These are phyloP conservation scores for Suillus weaverae DNA, from an alignment of 768 basidiomycete species.

Conservation along the genomic window DNA sequence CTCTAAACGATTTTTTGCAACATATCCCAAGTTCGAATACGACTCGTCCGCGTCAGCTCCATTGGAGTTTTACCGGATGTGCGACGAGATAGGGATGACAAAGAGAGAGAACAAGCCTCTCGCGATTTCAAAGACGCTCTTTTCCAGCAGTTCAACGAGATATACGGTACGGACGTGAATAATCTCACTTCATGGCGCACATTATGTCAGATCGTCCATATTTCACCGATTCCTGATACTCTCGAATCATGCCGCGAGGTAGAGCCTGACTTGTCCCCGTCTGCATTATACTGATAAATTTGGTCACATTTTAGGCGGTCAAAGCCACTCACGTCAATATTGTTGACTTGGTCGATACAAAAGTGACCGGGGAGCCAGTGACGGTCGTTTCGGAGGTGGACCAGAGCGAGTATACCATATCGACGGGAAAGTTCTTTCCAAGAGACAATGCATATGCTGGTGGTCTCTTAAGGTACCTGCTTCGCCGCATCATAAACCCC, in stretches of 20 bases:
- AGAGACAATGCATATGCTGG: slow-evolving; percentile 27
- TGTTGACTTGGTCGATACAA: slow-evolving; percentile 29
- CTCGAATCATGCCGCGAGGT: slow-evolving; percentile 21
- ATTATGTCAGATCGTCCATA: slow-evolving; percentile 19
- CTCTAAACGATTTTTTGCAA: slow-evolving; percentile 28
- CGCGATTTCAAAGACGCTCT: slow-evolving; percentile 20
- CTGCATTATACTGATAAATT: neutral
- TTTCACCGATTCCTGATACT: slow-evolving; percentile 16
- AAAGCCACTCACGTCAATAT: slow-evolving; percentile 31
- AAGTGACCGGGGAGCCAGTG: slow-evolving; percentile 16
- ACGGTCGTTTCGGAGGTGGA: slow-evolving; percentile 16
- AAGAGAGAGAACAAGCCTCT: neutral
- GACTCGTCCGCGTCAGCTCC: slow-evolving; percentile 13
- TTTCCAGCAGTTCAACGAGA: slow-evolving; percentile 25
- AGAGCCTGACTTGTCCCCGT: neutral
- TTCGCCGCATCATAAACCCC: slow-evolving; percentile 25
- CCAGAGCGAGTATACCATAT: slow-evolving; percentile 25
- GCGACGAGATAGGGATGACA: neutral
- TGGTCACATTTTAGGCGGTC: slow-evolving; percentile 16
- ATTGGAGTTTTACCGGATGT: slow-evolving; percentile 22
- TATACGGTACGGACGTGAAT: slow-evolving; percentile 19
- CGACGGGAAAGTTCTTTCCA: slow-evolving; percentile 25
- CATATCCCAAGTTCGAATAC: slow-evolving; percentile 22
- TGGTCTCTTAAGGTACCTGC: slow-evolving; percentile 29
- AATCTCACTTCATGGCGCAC: slow-evolving; percentile 20